Base-by-base conservation (phyloP, 768 basidiomycete genomes). In the Phaeolepiota aurea region DNA sequence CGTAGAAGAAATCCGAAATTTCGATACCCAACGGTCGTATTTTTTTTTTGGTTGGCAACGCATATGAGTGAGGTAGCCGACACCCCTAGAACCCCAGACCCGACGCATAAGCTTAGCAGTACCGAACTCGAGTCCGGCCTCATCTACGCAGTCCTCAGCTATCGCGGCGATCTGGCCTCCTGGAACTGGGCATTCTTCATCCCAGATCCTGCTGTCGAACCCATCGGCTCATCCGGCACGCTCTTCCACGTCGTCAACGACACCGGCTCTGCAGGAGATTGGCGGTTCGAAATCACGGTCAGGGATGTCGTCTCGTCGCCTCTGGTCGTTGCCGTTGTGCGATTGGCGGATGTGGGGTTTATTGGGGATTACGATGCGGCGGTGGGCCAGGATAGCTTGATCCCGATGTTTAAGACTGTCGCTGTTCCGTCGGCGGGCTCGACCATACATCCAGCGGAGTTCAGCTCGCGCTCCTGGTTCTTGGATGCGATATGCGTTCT, bases 121-220 rank as follows among this genome's bases (percentile, higher is more conserved):
- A 52, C 54, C 33, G 61, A 67, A 43, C 64, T 71, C 23, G 68
- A 69, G 49, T 45, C 55, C 4, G 57, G 64, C 37, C 54, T 55
- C 37, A 60, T 72, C 12, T 71, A 72, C 48, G 68, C 68, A 9
- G 61, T 69, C 46, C 62, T 72, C 43, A 60, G 59, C 22, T 71
- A 70, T 48, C 53, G 65, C 14, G 68, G 68, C 25, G 69, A 73
- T 45, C 63, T 68, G 22, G 66, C 67, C 15, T 59, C 66, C 3
- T 73, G 71, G 71, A 65, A 71, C 46, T 73, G 71, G 71, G 63
- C 65, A 3, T 73, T 73, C 48, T 71, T 63, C 54, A 59, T 71
- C 20, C 62, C 68, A 37, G 59, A 70, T 50, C 63, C 66, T 34
- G 40, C 54, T 4, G 49, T 56, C 1, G 46, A 51, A 3, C 69